Conservation (phyloP, 1,284 basidiomycete genomes). For the Apiotrichum brassicae region DNA sequence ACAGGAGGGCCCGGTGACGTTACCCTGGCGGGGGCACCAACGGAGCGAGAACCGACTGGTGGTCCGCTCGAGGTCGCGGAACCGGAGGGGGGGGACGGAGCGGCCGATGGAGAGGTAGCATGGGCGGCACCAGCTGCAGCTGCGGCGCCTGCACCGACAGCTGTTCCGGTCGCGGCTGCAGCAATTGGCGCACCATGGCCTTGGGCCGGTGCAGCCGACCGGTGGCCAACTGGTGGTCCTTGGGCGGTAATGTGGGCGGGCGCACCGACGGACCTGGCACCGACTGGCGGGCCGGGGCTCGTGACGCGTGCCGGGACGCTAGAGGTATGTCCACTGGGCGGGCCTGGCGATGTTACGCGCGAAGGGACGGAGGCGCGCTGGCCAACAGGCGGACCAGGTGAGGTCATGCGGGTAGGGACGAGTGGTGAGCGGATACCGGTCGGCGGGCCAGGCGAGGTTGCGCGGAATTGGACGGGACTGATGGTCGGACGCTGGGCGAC, state of each 20-base stretch:
- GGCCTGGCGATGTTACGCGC: background rate
- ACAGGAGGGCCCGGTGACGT: slow-evolving; percentile 10
- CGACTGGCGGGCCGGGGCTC: background rate
- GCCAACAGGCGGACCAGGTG: background rate
- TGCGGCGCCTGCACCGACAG: no score
- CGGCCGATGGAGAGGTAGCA: no score
- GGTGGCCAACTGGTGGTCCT: slow-evolving; percentile 13
- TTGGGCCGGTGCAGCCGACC: no score
- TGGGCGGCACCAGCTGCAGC: no score
- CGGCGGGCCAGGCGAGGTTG: slow-evolving; percentile 8
- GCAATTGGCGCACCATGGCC: no score
- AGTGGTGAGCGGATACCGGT: no score
- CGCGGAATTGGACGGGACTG: background rate
- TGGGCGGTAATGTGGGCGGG: background rate
- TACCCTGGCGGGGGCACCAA: slow-evolving; percentile 1
- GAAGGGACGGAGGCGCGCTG: background rate
- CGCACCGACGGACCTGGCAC: background rate
- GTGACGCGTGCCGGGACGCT: background rate
- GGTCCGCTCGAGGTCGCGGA: no score
- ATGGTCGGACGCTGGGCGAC: background rate
- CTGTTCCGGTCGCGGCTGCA: no score
- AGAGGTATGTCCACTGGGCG: background rate
- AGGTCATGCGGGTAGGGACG: background rate
- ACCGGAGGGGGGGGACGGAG: no score
- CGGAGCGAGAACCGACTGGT: slow-evolving; percentile 19